These are phyloP conservation scores for Gardenia jasminoides DNA, from an alignment of 257 asterid species.

Conservation along the genomic window DNA sequence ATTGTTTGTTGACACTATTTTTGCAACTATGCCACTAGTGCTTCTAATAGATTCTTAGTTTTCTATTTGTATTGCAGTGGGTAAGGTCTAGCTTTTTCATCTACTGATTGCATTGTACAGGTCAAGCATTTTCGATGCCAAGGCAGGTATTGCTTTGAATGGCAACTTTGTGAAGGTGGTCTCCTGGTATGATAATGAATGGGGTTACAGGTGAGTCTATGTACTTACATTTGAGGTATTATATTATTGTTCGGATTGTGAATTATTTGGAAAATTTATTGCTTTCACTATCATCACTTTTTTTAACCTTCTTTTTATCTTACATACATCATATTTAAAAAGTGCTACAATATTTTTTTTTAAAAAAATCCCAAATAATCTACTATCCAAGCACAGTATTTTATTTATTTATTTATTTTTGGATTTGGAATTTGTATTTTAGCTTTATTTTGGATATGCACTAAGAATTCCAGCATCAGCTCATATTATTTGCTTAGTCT, in stretches of 20 bases:
- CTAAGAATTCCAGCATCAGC: neutral
- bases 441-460: neutral
- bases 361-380: no score
- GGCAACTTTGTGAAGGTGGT: slow-evolving; percentile 67
- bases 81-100: neutral
- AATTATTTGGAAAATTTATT: no score
- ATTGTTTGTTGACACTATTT: neutral
- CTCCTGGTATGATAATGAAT: slow-evolving; percentile 87
- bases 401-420: neutral
- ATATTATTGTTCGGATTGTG: no score
- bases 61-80: neutral
- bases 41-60: neutral
- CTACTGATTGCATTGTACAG: slow-evolving; percentile 32
- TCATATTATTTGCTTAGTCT: neutral
- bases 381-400: no score
- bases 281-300: no score
- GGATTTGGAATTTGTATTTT: no score
- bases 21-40: neutral
- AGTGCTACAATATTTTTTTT: no score
- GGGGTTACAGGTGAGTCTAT: slow-evolving; percentile 77
- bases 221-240: no score
- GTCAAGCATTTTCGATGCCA: slow-evolving; percentile 87
- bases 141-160: slow-evolving; percentile 88
- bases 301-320: no score
- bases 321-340: no score